Conservation (phyloP, 225 moss, liverwort and hornwort genomes). For the Physcomitrium patens region DNA sequence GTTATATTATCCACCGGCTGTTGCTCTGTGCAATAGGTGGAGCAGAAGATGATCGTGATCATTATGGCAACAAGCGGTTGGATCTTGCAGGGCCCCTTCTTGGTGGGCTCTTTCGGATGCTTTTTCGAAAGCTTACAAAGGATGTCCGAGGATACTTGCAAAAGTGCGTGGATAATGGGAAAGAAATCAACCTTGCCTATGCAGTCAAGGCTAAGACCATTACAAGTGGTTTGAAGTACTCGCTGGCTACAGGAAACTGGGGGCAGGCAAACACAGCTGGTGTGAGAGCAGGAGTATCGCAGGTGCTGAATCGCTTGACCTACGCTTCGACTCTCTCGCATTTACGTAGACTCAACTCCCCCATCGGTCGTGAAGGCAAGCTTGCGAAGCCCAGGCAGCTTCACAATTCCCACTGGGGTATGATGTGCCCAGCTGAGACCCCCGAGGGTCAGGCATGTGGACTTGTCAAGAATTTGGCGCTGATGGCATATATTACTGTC, state of each 20-base stretch:
- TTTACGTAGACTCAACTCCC: conserved; percentile 94
- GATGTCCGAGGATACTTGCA: conserved; percentile 98
- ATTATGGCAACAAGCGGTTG: conserved; percentile 96
- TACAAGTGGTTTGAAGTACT: conserved; percentile 98
- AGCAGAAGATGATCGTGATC: conserved; percentile 99
- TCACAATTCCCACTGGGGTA: conserved; percentile 99
- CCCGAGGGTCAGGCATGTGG: conserved; percentile 99
- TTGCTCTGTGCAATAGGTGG: conserved; percentile 90
- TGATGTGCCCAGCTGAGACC: conserved; percentile 99
- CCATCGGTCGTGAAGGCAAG: conserved; percentile 98
- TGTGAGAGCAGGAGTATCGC: conserved; percentile 96
- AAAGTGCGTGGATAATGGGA: conserved; percentile 99
- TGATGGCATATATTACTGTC: conserved; percentile 99
- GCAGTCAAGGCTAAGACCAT: conserved; percentile 99
- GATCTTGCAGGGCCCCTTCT: conserved; percentile 99
- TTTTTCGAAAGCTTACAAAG: conserved; percentile 95
- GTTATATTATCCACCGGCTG: conserved; percentile 95
- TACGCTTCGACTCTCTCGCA: conserved; percentile 98
- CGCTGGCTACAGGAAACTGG: conserved; percentile 98
- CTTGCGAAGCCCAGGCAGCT: conserved; percentile 99
- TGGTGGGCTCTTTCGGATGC: conserved; percentile 97
- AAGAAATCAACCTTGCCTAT: conserved; percentile 98
- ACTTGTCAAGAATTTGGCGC: conserved; percentile 92
- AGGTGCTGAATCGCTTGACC: conserved; percentile 98
- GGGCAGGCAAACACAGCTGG: conserved; percentile 99